phyloP scores from a whole-genome alignment of 768 basidiomycete genomes.

The Termitomyces sp. region DNA sequence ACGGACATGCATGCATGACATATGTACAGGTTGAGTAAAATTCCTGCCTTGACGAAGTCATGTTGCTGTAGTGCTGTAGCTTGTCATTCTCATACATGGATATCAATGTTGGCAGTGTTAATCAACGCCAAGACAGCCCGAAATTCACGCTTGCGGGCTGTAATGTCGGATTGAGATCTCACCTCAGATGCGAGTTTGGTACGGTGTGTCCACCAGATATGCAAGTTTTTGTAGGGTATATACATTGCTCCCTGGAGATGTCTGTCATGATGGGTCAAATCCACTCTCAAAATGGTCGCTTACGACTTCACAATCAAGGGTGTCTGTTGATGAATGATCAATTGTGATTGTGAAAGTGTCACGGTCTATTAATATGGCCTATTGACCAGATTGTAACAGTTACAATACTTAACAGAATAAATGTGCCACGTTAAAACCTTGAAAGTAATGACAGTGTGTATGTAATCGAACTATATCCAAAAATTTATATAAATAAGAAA shows the following conservation, averaged over 20 bases:
- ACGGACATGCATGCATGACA: background rate
- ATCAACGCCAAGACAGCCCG: background rate
- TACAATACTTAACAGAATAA: background rate
- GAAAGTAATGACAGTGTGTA: conserved; percentile 7
- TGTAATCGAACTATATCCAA: conserved; percentile 15
- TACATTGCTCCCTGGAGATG: background rate
- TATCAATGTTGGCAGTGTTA: background rate
- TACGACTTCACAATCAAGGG: background rate
- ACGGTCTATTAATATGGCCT: background rate
- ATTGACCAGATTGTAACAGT: conserved; percentile 1
- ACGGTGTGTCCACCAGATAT: background rate
- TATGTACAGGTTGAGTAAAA: background rate
- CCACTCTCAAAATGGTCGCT: background rate
- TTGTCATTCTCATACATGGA: background rate
- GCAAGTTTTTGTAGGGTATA: background rate
- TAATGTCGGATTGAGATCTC: background rate
- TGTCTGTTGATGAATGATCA: background rate
- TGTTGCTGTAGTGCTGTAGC: background rate
- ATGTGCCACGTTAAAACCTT: background rate
- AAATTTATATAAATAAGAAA: conserved; percentile 10
- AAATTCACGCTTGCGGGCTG: background rate
- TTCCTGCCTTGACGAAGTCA: background rate
- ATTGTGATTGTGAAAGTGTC: background rate
- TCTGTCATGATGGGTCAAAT: background rate
- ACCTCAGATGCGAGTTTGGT: background rate